Conservation (phyloP, 345 rosid species). For the Punica granatum region DNA sequence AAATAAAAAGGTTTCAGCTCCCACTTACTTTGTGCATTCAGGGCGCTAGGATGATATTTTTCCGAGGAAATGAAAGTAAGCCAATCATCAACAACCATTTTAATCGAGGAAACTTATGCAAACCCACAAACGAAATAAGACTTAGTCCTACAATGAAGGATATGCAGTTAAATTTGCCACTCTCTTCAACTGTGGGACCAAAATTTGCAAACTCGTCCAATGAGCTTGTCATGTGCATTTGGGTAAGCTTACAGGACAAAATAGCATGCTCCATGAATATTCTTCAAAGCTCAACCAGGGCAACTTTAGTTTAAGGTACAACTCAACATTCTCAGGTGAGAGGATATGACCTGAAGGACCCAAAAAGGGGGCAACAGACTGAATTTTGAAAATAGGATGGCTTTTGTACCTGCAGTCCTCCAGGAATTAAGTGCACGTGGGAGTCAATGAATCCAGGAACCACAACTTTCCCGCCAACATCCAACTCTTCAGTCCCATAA, state of each 20-base stretch:
- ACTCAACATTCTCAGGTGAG: not conserved
- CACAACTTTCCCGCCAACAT: conserved; percentile 70
- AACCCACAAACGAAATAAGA: not conserved
- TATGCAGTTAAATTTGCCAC: not conserved
- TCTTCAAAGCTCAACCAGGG: too few relatives aligned
- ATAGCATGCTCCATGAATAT: too few relatives aligned
- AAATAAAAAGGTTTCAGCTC: not conserved
- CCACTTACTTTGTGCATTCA: not conserved
- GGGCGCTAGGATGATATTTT: not conserved
- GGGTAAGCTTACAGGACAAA: not conserved
- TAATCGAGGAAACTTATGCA: not conserved
- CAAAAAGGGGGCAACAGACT: not conserved
- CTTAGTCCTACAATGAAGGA: not conserved
- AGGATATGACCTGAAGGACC: not conserved
- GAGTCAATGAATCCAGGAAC: conserved; percentile 95
- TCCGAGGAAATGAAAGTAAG: not conserved
- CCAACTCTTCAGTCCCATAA: conserved; percentile 44
- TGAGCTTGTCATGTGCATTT: not conserved
- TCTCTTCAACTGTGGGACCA: not conserved
- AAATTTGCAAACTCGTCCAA: not conserved
- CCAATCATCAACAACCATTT: not conserved
- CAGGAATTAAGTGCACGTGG: conserved; percentile 68
- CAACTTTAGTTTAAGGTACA: not conserved
- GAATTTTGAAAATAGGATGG: not conserved
- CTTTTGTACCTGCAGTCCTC: conserved; percentile 68